A percentile compares a stretch with the other conserved stretches of the same genome.
Conservation (phyloP, 2,329 filamentous ascomycete species). For the Apiospora arundinis region DNA sequence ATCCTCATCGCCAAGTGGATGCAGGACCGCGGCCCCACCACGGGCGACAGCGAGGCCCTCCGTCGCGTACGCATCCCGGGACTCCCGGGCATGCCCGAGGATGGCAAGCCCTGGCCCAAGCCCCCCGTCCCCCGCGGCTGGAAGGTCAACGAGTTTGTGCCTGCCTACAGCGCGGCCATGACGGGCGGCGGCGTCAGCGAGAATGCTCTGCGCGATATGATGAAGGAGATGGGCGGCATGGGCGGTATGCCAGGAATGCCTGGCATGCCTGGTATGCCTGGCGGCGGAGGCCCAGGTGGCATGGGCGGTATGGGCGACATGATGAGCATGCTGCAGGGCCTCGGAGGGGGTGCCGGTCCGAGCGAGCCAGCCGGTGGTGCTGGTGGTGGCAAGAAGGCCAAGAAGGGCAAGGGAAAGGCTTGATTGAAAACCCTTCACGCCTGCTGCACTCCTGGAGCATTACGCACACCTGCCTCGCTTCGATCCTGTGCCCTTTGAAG, state of each 20-base stretch:
- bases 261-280: slow-evolving; percentile 38
- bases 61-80: slow-evolving; percentile 74
- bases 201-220: slow-evolving; percentile 95
- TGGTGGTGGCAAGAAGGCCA: slow-evolving; percentile 51
- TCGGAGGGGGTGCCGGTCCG: slow-evolving; percentile 29
- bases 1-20: slow-evolving; percentile 80
- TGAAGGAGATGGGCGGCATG: slow-evolving; percentile 81
- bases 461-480: not conserved
- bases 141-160: slow-evolving; percentile 86
- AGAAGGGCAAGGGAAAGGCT: slow-evolving; percentile 54
- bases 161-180: slow-evolving; percentile 86
- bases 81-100: slow-evolving; percentile 67
- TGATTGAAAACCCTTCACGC: slow-evolving; percentile 26
- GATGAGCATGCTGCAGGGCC: slow-evolving; percentile 23
- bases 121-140: slow-evolving; percentile 84
- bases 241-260: slow-evolving; percentile 35
- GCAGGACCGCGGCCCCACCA: slow-evolving; percentile 73
- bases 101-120: slow-evolving; percentile 71
- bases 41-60: slow-evolving; percentile 70
- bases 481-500: not conserved
- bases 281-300: slow-evolving; percentile 27
- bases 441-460: not conserved
- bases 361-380: slow-evolving; percentile 29
- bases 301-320: slow-evolving; percentile 33
- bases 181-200: slow-evolving; percentile 93